Evolutionary conservation across 2,329 filamentous ascomycete species (phyloP), one percentile per base, ranked within the genome.

Genomic region (Dryadomyces sulphureus): DNA sequence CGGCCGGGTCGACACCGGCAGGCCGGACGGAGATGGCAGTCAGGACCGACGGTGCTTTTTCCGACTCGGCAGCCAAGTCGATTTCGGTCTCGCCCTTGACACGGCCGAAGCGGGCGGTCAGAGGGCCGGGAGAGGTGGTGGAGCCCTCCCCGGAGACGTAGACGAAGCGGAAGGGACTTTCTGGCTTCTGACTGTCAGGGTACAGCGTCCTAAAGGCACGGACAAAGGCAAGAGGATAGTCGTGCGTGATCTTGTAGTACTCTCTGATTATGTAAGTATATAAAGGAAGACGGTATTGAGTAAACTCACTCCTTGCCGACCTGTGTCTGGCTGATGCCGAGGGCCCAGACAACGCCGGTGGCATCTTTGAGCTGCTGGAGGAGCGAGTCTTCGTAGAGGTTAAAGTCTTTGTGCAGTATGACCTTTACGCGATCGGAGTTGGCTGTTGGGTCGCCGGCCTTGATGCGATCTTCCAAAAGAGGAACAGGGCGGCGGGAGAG

Each of bases 331-430:
- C 73, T 77, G 41, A 79, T 76, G 0, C 84, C 83, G 40, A 81
- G 66, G 0, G 84, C 82, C 84, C 84, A 89, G 1, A 88, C 78
- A 49, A 77, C 82, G 2, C 78, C 82, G 7, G 71, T 64, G 0
- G 82, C 83, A 20, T 75, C 81, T 45, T 69, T 66, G 0, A 89
- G 65, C 56, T 79, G 66, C 21, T 61, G 52, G 9, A 87, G 65
- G 2, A 86, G 53, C 0, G 66, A 65, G 0, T 69, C 54, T 32
- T 73, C 69, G 57, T 85, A 88, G 1, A 59, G 64, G 12, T 64
- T 60, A 55, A 83, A 88, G 58, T 88, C 79, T 16, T 72, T 67
- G 56, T 87, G 81, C 17, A 80, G 63, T 50, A 87, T 71, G 48
- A 78, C 69, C 50, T 81, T 76, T 1, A 50, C 48, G 14, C 38